Evolutionary conservation across 1,139 yeast species (phyloP).

Genomic region (Geotrichum reessii): DNA sequence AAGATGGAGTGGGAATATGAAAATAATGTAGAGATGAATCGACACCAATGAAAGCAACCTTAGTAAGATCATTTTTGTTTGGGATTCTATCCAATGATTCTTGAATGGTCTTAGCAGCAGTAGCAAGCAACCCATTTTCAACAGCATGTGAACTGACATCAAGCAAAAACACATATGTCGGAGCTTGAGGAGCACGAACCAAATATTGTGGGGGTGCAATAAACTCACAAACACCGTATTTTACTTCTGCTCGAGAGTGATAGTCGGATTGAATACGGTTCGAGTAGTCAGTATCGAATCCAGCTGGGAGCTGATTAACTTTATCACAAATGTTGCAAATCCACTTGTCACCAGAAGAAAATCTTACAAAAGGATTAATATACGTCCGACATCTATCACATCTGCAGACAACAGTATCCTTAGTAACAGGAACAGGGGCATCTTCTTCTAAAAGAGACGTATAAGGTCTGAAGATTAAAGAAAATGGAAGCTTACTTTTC

Average conservation of each 20-base stretch:
- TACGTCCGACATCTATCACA: conserved; percentile 97
- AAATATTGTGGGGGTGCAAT: conserved; percentile 91
- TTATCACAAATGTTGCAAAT: conserved; percentile 90
- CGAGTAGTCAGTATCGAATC: conserved; percentile 65
- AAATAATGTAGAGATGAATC: conserved; percentile 83
- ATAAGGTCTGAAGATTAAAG: conserved; percentile 88
- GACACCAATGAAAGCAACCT: conserved; percentile 81
- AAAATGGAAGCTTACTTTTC: conserved; percentile 87
- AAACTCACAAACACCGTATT: conserved; percentile 83
- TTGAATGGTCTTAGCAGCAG: conserved; percentile 78
- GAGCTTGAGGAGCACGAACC: conserved; percentile 93
- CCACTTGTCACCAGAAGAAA: conserved; percentile 85
- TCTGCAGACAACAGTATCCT: conserved; percentile 76
- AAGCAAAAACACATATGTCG: conserved; percentile 77
- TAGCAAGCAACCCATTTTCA: conserved; percentile 74
- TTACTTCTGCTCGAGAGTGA: conserved; percentile 73
- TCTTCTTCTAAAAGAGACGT: conserved; percentile 63
- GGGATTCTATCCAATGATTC: conserved; percentile 89
- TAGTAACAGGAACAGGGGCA: conserved; percentile 69
- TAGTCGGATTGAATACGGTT: conserved; percentile 56
- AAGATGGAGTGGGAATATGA: conserved; percentile 51
- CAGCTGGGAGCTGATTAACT: conserved; percentile 82
- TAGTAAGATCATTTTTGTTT: conserved; percentile 73
- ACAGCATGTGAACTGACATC: conserved; percentile 83
- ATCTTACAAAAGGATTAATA: conserved; percentile 82